phyloP scores from a whole-genome alignment of 371 early-diverging fungal genomes.

The Actinomortierella wolfii region DNA sequence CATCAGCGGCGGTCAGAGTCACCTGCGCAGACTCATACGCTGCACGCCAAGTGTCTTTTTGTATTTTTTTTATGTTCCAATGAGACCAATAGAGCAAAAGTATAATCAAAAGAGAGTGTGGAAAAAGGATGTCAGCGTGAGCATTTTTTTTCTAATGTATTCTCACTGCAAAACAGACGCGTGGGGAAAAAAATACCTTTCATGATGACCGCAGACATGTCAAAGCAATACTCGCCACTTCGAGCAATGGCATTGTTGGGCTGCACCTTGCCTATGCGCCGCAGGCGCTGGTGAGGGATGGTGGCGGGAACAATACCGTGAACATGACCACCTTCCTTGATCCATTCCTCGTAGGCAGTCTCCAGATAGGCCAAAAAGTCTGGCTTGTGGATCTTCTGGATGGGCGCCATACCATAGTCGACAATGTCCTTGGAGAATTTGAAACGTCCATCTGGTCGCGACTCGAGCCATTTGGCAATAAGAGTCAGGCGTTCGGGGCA shows the following conservation, averaged over 20 bases:
- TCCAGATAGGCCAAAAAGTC: conserved; percentile 65
- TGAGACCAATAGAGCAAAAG: not conserved
- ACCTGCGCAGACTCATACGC: conserved; percentile 70
- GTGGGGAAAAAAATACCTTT: conserved; percentile 43
- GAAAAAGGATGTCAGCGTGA: not conserved
- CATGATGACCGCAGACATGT: conserved; percentile 61
- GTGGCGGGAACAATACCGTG: conserved; percentile 66
- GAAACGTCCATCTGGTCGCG: conserved; percentile 15
- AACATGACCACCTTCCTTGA: conserved; percentile 56
- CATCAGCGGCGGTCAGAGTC: conserved; percentile 63
- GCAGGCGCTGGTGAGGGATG: conserved; percentile 49
- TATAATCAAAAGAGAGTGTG: not conserved
- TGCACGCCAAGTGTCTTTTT: conserved; percentile 67
- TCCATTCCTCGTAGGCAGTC: conserved; percentile 64
- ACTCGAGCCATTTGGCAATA: conserved; percentile 19
- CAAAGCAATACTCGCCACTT: conserved; percentile 59
- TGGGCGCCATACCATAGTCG: conserved; percentile 63
- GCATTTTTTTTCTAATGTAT: not conserved
- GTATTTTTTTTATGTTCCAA: not conserved
- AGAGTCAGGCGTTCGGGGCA: conserved; percentile 31
- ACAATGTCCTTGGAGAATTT: conserved; percentile 24
- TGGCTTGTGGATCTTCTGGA: conserved; percentile 58
- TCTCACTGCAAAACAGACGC: not conserved
- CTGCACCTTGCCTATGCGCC: conserved; percentile 32
- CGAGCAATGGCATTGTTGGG: conserved; percentile 32